Percentiles rank a stretch among this genome's conserved stretches.
Evolutionary conservation across 805 yeast species (phyloP).

Genomic region (Candida coleopterorum): DNA sequence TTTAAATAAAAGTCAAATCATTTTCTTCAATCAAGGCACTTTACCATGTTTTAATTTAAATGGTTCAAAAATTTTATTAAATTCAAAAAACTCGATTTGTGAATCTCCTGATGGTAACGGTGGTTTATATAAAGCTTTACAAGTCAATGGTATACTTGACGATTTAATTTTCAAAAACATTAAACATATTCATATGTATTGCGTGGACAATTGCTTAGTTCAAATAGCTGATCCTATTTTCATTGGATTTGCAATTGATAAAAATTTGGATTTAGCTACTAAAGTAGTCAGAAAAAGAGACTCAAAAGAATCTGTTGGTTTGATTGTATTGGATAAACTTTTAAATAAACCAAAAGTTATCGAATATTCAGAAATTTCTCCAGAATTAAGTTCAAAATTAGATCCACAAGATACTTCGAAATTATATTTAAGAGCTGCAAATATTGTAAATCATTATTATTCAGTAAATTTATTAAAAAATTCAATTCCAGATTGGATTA

Average conservation of each 20-base stretch:
- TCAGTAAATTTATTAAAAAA: conserved; percentile 65
- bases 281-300: conserved; percentile 92
- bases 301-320: conserved; percentile 85
- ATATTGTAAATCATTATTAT: conserved; percentile 95
- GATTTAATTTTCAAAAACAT: conserved; percentile 68
- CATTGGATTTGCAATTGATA: conserved; percentile 75
- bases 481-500: conserved; percentile 65
- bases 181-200: conserved; percentile 91
- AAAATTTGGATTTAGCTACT: conserved; percentile 73
- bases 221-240: conserved; percentile 90
- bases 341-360: conserved; percentile 76
- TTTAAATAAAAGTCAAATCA: conserved; percentile 50
- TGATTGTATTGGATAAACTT: conserved; percentile 67
- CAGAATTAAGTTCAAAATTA: conserved; percentile 61
- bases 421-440: conserved; percentile 84
- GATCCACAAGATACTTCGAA: conserved; percentile 50
- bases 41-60: conserved; percentile 78
- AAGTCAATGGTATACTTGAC: conserved; percentile 55
- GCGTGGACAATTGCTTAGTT: conserved; percentile 92
- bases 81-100: conserved; percentile 50
- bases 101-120: conserved; percentile 98
- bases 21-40: conserved; percentile 91
- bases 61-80: conserved; percentile 68
- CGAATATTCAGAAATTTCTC: conserved; percentile 87
- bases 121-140: conserved; percentile 84